phyloP scores from a whole-genome alignment of 495 filamentous ascomycete species.

The Penicillium nucicola region DNA sequence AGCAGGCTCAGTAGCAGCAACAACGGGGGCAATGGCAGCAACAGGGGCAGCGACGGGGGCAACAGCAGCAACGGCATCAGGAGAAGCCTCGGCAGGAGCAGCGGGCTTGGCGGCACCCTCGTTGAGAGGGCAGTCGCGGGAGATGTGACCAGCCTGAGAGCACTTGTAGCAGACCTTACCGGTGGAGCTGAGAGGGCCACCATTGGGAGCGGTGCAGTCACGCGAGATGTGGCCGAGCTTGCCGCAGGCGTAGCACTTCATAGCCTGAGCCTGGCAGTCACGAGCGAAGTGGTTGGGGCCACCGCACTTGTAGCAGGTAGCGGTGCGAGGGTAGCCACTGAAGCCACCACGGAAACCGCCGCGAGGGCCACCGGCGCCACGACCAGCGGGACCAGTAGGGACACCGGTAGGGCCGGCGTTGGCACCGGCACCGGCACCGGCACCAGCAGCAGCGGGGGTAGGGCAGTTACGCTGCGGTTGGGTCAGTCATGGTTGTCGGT shows the following conservation, averaged over 20 bases:
- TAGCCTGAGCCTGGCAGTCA: slow-evolving; percentile 98
- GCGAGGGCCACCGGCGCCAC: slow-evolving; percentile 38
- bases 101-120: slow-evolving; percentile 46
- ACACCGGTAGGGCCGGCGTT: slow-evolving; percentile 23
- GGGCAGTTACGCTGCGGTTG: slow-evolving; percentile 76
- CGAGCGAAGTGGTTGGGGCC: slow-evolving; percentile 98
- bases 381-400: slow-evolving; percentile 59
- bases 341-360: slow-evolving; percentile 77
- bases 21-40: slow-evolving; percentile 29
- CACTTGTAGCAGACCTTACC: slow-evolving; percentile 99
- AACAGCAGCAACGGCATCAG: slow-evolving; percentile 33
- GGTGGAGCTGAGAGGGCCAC: slow-evolving; percentile 89
- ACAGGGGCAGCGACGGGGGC: slow-evolving; percentile 26
- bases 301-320: slow-evolving; percentile 99
- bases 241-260: slow-evolving; percentile 99
- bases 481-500: neutral
- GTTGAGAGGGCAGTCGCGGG: slow-evolving; percentile 75
- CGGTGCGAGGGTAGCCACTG: slow-evolving; percentile 65
- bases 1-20: slow-evolving; percentile 41
- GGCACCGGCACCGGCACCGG: slow-evolving; percentile 21
- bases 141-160: slow-evolving; percentile 93
- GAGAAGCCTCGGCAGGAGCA: neutral
- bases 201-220: slow-evolving; percentile 96
- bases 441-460: slow-evolving; percentile 55
- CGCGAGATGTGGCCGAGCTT: slow-evolving; percentile 98